Base-by-base conservation (phyloP, 495 filamentous ascomycete species). In the Talaromyces wortmannii region DNA sequence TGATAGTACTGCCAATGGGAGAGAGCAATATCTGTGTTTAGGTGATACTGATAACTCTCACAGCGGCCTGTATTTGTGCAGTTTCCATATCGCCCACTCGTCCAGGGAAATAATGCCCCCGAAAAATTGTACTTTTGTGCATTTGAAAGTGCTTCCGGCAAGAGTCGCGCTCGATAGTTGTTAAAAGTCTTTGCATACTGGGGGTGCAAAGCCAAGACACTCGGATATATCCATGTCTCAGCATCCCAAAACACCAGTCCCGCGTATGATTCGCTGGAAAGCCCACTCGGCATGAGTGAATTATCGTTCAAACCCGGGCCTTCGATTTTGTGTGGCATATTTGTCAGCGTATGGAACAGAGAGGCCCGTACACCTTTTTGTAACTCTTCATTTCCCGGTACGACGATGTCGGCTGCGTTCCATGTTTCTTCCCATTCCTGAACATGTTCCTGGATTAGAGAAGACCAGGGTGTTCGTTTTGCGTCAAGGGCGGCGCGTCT, bases 221-320 rank as follows among this genome's bases (percentile, higher is more conserved):
- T 77, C 6, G 81, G 81, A 11, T 78, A 69, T 78, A 83, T 81
- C 78, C 80, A 82, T n/a, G 50, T 58, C 42, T 80, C 80, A 7
- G 80, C 80, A 64, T 84, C 81, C 80, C 80, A 83, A 53, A 83
- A 83, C 13, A 82, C 65, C 11, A 79, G 57, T 0, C 81, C 82
- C 16, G 74, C 81, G 58, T 84, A 84, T 29, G 71, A 78, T 40
- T 81, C 78, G 36, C 75, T 78, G 1, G 68, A 68, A 4, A 84
- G 63, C 3, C 81, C 81, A 31, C 78, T 77, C 40, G 83, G 81
- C 15, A 73, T 60, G 17, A 84, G 73, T 54, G 77, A 80, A 55
- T 83, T 73, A 40, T 79, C 68, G 44, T 72, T 71, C 4, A 82
- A 63, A 7, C 50, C 50, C 5, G n/a, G 10, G 10, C 10, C 50